Conservation (phyloP, 2,329 filamentous ascomycete genomes). For the Ascomycota sp. region DNA sequence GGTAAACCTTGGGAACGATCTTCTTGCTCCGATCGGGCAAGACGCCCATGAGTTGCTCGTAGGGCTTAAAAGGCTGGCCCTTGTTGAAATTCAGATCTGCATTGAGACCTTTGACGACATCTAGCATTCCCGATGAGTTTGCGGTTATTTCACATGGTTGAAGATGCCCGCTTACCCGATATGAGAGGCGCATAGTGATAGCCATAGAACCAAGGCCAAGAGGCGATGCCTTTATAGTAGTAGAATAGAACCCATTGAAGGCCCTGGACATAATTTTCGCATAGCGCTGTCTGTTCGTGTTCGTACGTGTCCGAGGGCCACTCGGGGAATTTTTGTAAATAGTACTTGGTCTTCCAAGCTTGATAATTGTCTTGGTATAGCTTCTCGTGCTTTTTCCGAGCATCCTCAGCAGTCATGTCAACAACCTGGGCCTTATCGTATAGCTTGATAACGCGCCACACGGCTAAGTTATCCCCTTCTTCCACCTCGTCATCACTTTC, state of each 20-base stretch:
- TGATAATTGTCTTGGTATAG: conserved; percentile 82
- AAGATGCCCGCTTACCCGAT: conserved; percentile 32
- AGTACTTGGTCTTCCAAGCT: conserved; percentile 90
- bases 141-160: background rate
- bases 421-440: conserved; percentile 82
- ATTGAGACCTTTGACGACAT: conserved; percentile 71
- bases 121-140: conserved; percentile 18
- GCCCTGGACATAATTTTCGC: conserved; percentile 94
- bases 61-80: conserved; percentile 86
- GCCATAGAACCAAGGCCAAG: conserved; percentile 94
- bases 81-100: conserved; percentile 84
- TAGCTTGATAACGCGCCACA: conserved; percentile 66
- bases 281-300: conserved; percentile 56
- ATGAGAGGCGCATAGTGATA: conserved; percentile 98
- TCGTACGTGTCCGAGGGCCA: conserved; percentile 66
- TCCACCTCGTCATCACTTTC: conserved; percentile 24
- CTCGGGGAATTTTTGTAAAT: conserved; percentile 66
- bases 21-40: conserved; percentile 92
- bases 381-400: conserved; percentile 56
- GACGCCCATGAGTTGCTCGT: conserved; percentile 95
- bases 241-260: conserved; percentile 97
- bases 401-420: conserved; percentile 60
- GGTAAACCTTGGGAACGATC: conserved; percentile 76
- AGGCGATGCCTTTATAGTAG: conserved; percentile 92
- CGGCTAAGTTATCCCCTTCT: conserved; percentile 70